Conservation (phyloP, 1,284 basidiomycete genomes). For the Austroboletus novae-zelandiae region DNA sequence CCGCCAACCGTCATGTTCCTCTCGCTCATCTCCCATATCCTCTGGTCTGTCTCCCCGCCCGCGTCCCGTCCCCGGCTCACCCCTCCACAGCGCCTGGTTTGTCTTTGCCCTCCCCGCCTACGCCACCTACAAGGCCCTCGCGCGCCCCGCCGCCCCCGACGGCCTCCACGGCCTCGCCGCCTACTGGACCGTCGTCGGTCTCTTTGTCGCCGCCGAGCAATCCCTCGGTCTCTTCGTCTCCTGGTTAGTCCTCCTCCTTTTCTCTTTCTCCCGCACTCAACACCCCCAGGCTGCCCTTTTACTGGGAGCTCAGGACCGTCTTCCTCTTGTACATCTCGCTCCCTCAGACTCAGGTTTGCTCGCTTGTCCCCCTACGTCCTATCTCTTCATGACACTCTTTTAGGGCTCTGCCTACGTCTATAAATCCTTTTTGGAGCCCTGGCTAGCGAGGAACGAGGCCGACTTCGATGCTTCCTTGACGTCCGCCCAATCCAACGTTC, state of each 20-base stretch:
- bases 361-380: not conserved
- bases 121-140: constrained; percentile 65
- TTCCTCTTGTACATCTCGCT: constrained; percentile 74
- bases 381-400: not conserved
- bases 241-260: constrained; percentile 49
- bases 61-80: not conserved
- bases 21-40: constrained; percentile 45
- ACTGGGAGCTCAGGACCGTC: constrained; percentile 69
- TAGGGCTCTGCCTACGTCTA: constrained; percentile 78
- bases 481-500: constrained; percentile 48
- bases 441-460: constrained; percentile 62
- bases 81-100: constrained; percentile 57
- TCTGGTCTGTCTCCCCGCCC: constrained; percentile 19
- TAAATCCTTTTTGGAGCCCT: constrained; percentile 61
- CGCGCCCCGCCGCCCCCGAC: constrained; percentile 54
- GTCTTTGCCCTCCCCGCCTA: constrained; percentile 63
- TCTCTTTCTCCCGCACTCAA: constrained; percentile 6
- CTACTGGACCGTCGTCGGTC: constrained; percentile 49
- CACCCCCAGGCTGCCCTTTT: constrained; percentile 70
- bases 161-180: constrained; percentile 45
- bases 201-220: constrained; percentile 68
- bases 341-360: constrained; percentile 67
- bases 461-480: constrained; percentile 65
- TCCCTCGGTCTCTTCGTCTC: constrained; percentile 65
- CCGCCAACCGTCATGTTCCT: constrained; percentile 38